Evolutionary conservation across 805 yeast genomes (phyloP).

Genomic region (Lipomyces lipofer): DNA sequence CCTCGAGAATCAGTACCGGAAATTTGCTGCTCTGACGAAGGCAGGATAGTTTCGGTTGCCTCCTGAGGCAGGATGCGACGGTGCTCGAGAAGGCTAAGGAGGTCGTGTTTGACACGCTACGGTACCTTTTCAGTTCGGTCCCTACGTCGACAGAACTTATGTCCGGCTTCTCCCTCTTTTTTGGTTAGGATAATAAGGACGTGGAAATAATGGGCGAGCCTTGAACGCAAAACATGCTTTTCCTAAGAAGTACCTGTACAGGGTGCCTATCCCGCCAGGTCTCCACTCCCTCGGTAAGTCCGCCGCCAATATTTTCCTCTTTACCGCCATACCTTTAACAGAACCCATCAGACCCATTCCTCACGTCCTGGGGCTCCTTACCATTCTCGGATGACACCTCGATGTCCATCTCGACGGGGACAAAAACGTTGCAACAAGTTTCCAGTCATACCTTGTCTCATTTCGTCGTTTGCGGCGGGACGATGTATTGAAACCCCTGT

Average conservation of each 20-base stretch:
- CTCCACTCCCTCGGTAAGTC: slow-evolving; percentile 19
- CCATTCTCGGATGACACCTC: not conserved
- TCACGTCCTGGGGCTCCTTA: slow-evolving; percentile 24
- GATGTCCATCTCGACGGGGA: not conserved
- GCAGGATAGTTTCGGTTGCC: slow-evolving; percentile 21
- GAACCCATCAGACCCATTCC: slow-evolving; percentile 21
- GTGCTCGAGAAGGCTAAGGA: slow-evolving; percentile 14
- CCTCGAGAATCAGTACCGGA: slow-evolving; percentile 14
- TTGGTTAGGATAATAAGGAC: slow-evolving; percentile 11
- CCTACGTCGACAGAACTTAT: slow-evolving; percentile 25
- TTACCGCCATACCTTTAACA: no score
- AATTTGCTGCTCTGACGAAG: slow-evolving; percentile 19
- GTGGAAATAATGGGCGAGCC: slow-evolving; percentile 18
- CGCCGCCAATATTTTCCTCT: no score
- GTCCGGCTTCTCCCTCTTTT: slow-evolving; percentile 25
- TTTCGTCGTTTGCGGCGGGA: slow-evolving; percentile 20
- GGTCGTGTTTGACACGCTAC: slow-evolving; percentile 7
- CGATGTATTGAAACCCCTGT: slow-evolving; percentile 11
- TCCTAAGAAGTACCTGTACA: slow-evolving; percentile 12
- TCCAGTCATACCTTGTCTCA: slow-evolving; percentile 23
- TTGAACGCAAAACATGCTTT: slow-evolving; percentile 10
- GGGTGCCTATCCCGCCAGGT: slow-evolving; percentile 26
- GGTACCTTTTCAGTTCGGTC: slow-evolving; percentile 30
- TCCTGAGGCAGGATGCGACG: slow-evolving; percentile 8
- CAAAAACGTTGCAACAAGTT: slow-evolving; percentile 12